Evolutionary conservation across 176 grass and related monocot species (phyloP), one percentile per base, ranked within the genome.

Genomic region (Miscanthus lutarioriparius): DNA sequence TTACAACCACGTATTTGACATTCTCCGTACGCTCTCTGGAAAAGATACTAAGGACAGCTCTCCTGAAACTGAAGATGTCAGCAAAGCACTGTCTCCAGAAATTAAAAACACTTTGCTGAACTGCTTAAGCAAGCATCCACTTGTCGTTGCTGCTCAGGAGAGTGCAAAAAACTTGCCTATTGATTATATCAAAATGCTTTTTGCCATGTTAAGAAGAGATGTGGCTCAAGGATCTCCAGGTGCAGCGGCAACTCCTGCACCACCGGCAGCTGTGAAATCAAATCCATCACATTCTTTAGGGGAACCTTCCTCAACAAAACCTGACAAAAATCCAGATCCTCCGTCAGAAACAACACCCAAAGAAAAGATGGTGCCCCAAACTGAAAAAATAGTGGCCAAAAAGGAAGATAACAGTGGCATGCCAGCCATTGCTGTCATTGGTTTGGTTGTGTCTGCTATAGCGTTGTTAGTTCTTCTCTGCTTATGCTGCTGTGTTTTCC

Each of bases 71-170:
- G 74, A 65, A 64, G 70, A 85, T 64, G 53, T 22, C n/a, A 67
- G 53, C 43, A 45, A 62, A 73, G 58, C 77, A 69, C 40, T 90
- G 41, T 58, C 90, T 56, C 64, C 84, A 86, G 70, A 87, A 84
- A 72, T 87, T 75, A 66, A 83, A 37, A 64, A 58, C 51, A 71
- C 54, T 72, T 72, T 94, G 54, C 56, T 88, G 36, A 75, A 72
- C 77, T 86, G 90, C 77, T 77, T 94, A 77, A 89, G 41, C 73
- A 87, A 91, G 75, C 90, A 85, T 26, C 85, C 63, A 37, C 30
- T 78, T 83, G 30, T 15, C 30, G 15, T 67, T 75, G 58, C 73
- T 37, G 47, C 39, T 19, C 47, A 82, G 56, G 45, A 85, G 72
- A 83, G 14, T 7, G 11, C 10, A 64, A 86, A 70, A 74, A 59